Evolutionary conservation across 2,329 filamentous ascomycete species (phyloP), one percentile per base, ranked within the genome.

Genomic region (Calycina marina): DNA sequence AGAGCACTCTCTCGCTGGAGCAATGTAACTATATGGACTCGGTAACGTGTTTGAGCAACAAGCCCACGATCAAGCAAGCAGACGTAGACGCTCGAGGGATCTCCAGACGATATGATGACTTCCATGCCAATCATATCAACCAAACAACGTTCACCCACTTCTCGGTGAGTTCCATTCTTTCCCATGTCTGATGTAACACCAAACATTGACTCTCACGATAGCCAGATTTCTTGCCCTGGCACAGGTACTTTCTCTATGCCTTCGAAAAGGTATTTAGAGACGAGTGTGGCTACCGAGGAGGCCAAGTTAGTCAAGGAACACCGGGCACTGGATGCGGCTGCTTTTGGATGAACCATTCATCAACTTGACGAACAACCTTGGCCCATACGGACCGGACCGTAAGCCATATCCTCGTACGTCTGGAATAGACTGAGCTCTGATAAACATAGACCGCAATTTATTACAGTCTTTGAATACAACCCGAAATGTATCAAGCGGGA

Each of bases 311-410:
- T 12, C 20, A n/a, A 22, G 37, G 47, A 34, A 61, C 60, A 0
- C 59, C 58, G 1, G 67, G 65, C 11, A 57, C 57, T 1, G 67
- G 67, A 10, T 66, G 67, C 24, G 67, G 67, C 3, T 72, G 66
- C 42, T 73, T 3, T 53, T 48, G 10, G 55, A 52, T 4, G 62
- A 61, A 2, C 61, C 62, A 2, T 63, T 65, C 46, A 53, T 45
- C 33, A 49, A 62, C 17, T 27, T 35, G 26, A 34, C 25, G 17
- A 31, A 34, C 4, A 38, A 38, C 18, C 32, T 40, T 12, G 38
- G 38, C 13, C 38, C 38, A 10, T 9, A 27, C 11, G 18, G 14
- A 22, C 20, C 20, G 20, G 8, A n/a, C n/a, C n/a, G n/a, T n/a
- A n/a, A n/a, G n/a, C n/a, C n/a, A n/a, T n/a, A n/a, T n/a, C n/a